These are phyloP conservation scores for Lasiodiplodia citricola DNA, from an alignment of 2,329 filamentous ascomycete species.

Conservation along the genomic window DNA sequence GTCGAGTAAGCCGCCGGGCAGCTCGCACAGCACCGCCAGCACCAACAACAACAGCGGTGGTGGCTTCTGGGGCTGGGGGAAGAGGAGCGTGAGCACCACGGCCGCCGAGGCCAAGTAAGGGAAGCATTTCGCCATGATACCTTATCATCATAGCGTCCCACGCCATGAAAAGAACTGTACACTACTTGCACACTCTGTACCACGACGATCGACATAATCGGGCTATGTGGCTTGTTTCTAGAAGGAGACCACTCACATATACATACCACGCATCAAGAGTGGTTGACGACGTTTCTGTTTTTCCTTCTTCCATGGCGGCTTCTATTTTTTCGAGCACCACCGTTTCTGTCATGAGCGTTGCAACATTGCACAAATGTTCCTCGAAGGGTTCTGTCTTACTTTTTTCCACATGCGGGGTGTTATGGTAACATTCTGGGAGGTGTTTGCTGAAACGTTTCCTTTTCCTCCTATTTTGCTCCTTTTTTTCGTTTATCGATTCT, in stretches of 20 bases:
- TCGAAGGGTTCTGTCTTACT: background rate
- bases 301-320: background rate
- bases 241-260: background rate
- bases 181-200: background rate
- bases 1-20: conserved; percentile 2
- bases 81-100: conserved; percentile 24
- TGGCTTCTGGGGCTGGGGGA: conserved; percentile 26
- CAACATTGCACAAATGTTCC: background rate
- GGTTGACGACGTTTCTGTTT: background rate
- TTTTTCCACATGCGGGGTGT: background rate
- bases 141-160: too few relatives aligned
- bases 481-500: background rate
- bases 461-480: too few relatives aligned
- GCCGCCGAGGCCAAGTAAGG: conserved; percentile 8
- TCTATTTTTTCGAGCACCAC: background rate
- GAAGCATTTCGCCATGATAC: background rate
- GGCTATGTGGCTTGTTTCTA: conserved; percentile 2
- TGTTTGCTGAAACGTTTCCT: background rate
- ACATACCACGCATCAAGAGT: background rate
- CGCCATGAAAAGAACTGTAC: background rate
- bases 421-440: conserved; percentile 3
- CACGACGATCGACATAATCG: conserved; percentile 1
- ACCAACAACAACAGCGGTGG: background rate
- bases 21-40: conserved; percentile 16
- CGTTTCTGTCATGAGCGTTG: conserved; percentile 2